These are phyloP conservation scores for Daedaleopsis sinensis DNA, from an alignment of 768 basidiomycete species.

Conservation along the genomic window DNA sequence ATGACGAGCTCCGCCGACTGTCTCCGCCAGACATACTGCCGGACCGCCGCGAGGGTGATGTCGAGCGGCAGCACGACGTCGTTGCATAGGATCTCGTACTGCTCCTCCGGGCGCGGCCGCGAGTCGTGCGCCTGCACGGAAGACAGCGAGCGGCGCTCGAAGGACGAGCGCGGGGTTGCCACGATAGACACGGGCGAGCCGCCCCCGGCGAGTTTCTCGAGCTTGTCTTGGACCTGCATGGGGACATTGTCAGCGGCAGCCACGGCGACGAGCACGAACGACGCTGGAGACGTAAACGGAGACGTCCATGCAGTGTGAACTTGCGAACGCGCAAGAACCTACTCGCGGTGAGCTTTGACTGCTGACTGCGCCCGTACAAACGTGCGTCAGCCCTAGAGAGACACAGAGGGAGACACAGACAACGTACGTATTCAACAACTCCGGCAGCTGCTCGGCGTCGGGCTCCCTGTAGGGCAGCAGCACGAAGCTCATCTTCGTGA, in stretches of 20 bases:
- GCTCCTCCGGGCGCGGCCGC: slow-evolving; percentile 56
- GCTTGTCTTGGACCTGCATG: slow-evolving; percentile 78
- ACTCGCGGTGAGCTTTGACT: slow-evolving; percentile 88
- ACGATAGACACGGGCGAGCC: slow-evolving; percentile 33
- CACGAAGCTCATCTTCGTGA: slow-evolving; percentile 86
- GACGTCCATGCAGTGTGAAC: slow-evolving; percentile 75
- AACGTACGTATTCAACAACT: slow-evolving; percentile 83
- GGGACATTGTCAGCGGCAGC: too few species aligned
- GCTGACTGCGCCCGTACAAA: slow-evolving; percentile 44
- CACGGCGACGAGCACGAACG: too few species aligned
- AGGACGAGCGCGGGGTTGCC: slow-evolving; percentile 39
- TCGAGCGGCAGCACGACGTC: too few species aligned
- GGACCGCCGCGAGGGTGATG: too few species aligned
- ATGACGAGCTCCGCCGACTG: too few species aligned
- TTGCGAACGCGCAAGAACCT: slow-evolving; percentile 86
- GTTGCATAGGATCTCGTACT: slow-evolving; percentile 58
- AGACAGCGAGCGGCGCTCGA: slow-evolving; percentile 34
- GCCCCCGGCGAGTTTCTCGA: slow-evolving; percentile 54
- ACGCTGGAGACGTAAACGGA: background rate
- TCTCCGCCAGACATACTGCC: too few species aligned
- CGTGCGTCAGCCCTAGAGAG: slow-evolving; percentile 2
- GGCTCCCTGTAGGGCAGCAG: slow-evolving; percentile 76
- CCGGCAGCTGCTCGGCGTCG: slow-evolving; percentile 66
- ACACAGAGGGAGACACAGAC: background rate
- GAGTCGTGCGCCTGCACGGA: slow-evolving; percentile 22